Evolutionary conservation across 192 early-diverging fungal species (phyloP).

Genomic region (Geosiphon pyriformis): DNA sequence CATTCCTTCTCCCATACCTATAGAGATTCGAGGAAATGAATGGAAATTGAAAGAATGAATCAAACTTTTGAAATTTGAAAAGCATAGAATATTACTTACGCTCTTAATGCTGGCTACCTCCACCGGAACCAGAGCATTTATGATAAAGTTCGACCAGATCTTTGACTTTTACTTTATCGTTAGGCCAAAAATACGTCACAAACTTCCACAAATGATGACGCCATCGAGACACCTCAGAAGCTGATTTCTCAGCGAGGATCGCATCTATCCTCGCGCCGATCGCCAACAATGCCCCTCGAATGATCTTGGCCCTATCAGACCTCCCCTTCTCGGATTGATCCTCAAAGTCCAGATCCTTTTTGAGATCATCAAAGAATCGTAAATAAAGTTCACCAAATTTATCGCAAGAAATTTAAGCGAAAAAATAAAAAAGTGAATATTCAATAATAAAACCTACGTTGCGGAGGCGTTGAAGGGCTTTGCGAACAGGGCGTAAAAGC

Average conservation of each 20-base stretch:
- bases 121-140: too few species aligned
- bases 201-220: slow-evolving; percentile 12
- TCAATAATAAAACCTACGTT: slow-evolving; percentile 22
- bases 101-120: too few species aligned
- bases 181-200: slow-evolving; percentile 24
- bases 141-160: too few species aligned
- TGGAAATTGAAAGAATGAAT: too few species aligned
- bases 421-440: background rate
- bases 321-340: slow-evolving; percentile 19
- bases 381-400: background rate
- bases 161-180: background rate
- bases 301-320: slow-evolving; percentile 31
- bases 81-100: too few species aligned
- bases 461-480: slow-evolving; percentile 48
- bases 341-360: slow-evolving; percentile 28
- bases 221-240: slow-evolving; percentile 19
- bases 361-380: background rate
- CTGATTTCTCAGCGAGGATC: slow-evolving; percentile 19
- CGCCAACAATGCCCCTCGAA: slow-evolving; percentile 38
- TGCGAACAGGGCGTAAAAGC: slow-evolving; percentile 60
- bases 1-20: too few species aligned
- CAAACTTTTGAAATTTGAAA: too few species aligned
- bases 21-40: too few species aligned
- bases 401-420: background rate
- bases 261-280: slow-evolving; percentile 53